phyloP scores from a whole-genome alignment of 306 rosid genomes.

The Senna tora region DNA sequence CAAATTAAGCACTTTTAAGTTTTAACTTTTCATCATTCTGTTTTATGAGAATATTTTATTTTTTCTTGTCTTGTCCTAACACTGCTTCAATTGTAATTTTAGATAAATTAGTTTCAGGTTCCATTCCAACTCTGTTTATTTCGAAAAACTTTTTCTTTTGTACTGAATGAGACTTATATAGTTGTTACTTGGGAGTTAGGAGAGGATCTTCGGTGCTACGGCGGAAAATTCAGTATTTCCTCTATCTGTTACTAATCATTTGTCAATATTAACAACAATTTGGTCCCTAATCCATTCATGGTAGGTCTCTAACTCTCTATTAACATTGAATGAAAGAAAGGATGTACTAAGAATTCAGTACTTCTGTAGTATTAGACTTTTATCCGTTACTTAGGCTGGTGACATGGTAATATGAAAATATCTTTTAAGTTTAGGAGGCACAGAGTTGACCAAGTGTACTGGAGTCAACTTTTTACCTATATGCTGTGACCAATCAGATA shows the following conservation, averaged over 20 bases:
- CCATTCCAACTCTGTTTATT: background rate
- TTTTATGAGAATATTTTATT: background rate
- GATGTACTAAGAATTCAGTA: too few relatives aligned
- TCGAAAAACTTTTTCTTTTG: background rate
- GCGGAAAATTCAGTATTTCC: too few relatives aligned
- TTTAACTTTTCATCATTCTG: background rate
- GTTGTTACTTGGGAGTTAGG: background rate
- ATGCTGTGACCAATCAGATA: background rate
- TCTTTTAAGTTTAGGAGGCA: background rate
- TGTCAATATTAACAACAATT: too few relatives aligned
- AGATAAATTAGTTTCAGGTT: background rate
- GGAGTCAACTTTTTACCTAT: background rate
- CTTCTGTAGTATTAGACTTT: too few relatives aligned
- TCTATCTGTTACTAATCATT: too few relatives aligned
- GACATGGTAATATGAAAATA: background rate
- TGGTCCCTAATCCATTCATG: too few relatives aligned
- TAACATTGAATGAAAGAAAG: too few relatives aligned
- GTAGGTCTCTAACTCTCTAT: too few relatives aligned
- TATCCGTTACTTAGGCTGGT: background rate
- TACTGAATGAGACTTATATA: background rate
- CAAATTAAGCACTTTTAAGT: background rate
- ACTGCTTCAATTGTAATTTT: background rate
- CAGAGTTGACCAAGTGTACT: background rate
- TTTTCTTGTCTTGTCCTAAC: background rate
- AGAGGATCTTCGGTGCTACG: too few relatives aligned